Evolutionary conservation across 2,329 filamentous ascomycete genomes (phyloP).

Genomic region (Fusarium humuli): DNA sequence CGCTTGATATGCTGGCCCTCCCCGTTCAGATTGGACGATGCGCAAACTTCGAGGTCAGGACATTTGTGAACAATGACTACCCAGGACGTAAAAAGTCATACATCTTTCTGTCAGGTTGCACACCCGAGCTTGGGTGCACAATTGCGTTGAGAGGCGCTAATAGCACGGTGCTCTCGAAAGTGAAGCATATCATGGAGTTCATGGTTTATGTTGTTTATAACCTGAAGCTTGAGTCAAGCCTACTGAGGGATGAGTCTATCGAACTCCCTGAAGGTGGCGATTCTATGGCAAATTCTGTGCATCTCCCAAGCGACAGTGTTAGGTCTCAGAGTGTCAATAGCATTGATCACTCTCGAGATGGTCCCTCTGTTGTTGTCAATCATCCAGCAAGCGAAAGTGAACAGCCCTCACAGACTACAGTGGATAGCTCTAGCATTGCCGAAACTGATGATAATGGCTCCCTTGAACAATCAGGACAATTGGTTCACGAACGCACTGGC

Average conservation of each 20-base stretch:
- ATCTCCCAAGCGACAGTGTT: slow-evolving; percentile 56
- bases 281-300: slow-evolving; percentile 54
- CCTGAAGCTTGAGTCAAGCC: slow-evolving; percentile 91
- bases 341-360: slow-evolving; percentile 46
- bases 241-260: slow-evolving; percentile 93
- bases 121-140: slow-evolving; percentile 91
- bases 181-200: slow-evolving; percentile 96
- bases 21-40: slow-evolving; percentile 80
- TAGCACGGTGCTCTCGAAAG: slow-evolving; percentile 74
- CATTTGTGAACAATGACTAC: slow-evolving; percentile 83
- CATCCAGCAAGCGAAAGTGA: slow-evolving; percentile 55
- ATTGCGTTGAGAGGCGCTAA: slow-evolving; percentile 89
- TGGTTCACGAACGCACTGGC: slow-evolving; percentile 45
- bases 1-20: slow-evolving; percentile 88
- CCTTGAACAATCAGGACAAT: slow-evolving; percentile 41
- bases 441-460: slow-evolving; percentile 48
- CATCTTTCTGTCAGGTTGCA: slow-evolving; percentile 92
- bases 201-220: slow-evolving; percentile 99
- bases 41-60: slow-evolving; percentile 93
- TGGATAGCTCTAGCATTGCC: slow-evolving; percentile 46
- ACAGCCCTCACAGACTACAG: slow-evolving; percentile 50
- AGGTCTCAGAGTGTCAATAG: slow-evolving; percentile 50
- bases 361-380: slow-evolving; percentile 50
- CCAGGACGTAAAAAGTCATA: slow-evolving; percentile 89
- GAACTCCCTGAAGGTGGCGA: slow-evolving; percentile 75